phyloP scores from a whole-genome alignment of 169 alveolate genomes.

The Babesia divergens region DNA sequence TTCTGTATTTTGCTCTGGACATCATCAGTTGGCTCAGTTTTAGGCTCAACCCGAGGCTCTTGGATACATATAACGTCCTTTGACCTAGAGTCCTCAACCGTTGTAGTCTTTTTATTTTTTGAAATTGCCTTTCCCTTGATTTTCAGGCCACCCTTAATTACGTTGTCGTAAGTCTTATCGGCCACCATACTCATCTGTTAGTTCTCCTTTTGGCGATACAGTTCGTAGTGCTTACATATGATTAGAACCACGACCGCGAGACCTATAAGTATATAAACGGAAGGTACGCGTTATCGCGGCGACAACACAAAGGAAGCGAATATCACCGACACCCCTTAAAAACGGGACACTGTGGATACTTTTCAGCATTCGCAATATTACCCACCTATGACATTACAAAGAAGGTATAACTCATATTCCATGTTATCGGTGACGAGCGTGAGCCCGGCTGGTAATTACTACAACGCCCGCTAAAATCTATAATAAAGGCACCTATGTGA shows the following conservation, averaged over 20 bases:
- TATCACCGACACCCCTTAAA: too few species aligned
- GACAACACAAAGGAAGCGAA: background rate
- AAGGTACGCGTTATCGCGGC: background rate
- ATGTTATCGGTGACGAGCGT: too few species aligned
- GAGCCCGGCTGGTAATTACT: too few species aligned
- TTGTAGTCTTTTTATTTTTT: conserved; percentile 21
- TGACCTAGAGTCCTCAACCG: background rate
- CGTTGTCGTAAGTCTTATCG: conserved; percentile 53
- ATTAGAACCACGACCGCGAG: background rate
- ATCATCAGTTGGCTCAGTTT: conserved; percentile 1
- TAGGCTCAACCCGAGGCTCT: background rate
- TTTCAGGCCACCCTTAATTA: conserved; percentile 46
- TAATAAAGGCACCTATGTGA: too few species aligned
- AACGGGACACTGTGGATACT: too few species aligned
- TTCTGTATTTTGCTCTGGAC: conserved; percentile 16
- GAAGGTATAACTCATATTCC: conserved; percentile 39
- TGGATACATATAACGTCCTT: conserved; percentile 12
- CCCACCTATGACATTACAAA: conserved; percentile 31
- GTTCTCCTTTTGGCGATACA: background rate
- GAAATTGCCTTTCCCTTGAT: conserved; percentile 44
- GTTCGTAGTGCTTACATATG: conserved; percentile 10
- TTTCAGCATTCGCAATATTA: too few species aligned
- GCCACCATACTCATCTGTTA: conserved; percentile 12
- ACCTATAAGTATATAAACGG: background rate
- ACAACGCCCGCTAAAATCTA: too few species aligned